Conservation (phyloP, 2,329 filamentous ascomycete genomes). For the Xylaria sp. region DNA sequence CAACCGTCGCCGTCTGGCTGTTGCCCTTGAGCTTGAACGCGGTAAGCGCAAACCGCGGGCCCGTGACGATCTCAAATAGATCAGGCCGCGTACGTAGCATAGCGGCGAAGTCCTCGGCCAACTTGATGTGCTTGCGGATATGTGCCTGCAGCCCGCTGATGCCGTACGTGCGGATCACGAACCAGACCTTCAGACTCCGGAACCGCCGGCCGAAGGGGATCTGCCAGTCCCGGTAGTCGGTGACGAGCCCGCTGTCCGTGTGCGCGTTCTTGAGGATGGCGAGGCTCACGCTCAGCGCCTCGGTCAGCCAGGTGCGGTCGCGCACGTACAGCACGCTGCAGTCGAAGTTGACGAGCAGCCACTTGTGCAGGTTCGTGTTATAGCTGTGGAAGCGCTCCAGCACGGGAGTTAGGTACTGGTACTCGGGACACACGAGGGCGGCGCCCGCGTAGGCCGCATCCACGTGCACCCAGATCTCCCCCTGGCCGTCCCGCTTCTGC, state of each 20-base stretch:
- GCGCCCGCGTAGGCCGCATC: slow-evolving; percentile 94
- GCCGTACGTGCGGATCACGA: slow-evolving; percentile 87
- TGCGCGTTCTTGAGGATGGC: slow-evolving; percentile 84
- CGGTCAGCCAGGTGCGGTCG: slow-evolving; percentile 78
- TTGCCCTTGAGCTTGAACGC: slow-evolving; percentile 63
- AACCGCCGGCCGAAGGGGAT: slow-evolving; percentile 92
- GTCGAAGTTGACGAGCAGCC: slow-evolving; percentile 95
- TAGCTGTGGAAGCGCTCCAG: slow-evolving; percentile 83
- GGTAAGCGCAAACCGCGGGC: slow-evolving; percentile 81
- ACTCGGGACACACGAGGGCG: slow-evolving; percentile 83
- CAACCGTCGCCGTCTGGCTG: slow-evolving; percentile 49
- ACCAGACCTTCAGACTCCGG: slow-evolving; percentile 93
- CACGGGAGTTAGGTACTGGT: slow-evolving; percentile 70
- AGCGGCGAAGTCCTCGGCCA: slow-evolving; percentile 76
- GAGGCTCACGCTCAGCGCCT: slow-evolving; percentile 72
- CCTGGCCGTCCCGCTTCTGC: slow-evolving; percentile 42
- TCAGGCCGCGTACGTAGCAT: slow-evolving; percentile 70
- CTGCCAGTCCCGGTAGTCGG: slow-evolving; percentile 97
- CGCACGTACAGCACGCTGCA: slow-evolving; percentile 83
- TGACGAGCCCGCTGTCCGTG: slow-evolving; percentile 84
- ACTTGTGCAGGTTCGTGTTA: slow-evolving; percentile 98
- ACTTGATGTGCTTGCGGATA: slow-evolving; percentile 73
- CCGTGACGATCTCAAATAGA: slow-evolving; percentile 79
- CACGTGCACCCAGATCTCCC: slow-evolving; percentile 87
- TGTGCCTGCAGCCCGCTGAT: slow-evolving; percentile 79